Evolutionary conservation across 176 grass and related monocot species (phyloP).

Genomic region (Chrysopogon serrulatus): DNA sequence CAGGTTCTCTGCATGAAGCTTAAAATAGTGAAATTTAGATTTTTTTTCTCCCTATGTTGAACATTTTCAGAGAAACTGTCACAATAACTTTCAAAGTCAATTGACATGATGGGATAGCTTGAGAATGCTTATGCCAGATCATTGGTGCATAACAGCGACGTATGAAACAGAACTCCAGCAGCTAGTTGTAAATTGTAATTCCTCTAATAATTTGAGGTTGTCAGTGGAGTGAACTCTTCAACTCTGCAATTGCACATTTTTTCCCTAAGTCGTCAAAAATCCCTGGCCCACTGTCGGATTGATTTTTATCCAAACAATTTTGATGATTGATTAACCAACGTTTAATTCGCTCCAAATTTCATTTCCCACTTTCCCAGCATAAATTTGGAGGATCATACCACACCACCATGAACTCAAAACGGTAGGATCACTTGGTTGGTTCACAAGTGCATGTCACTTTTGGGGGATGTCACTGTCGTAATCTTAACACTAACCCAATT

Average conservation of each 20-base stretch:
- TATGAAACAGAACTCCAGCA: background rate
- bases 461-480: background rate
- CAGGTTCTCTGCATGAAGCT: background rate
- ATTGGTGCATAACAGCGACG: background rate
- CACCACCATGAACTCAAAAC: background rate
- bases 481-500: background rate
- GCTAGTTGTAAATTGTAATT: background rate
- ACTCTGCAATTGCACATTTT: background rate
- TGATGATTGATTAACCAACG: background rate
- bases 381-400: background rate
- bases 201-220: background rate
- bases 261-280: background rate
- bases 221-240: background rate
- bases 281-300: background rate
- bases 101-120: background rate
- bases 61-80: background rate
- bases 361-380: background rate
- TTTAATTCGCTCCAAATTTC: background rate
- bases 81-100: background rate
- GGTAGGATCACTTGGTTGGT: background rate
- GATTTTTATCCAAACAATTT: background rate
- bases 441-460: background rate
- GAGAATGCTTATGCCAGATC: background rate
- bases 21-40: too few relatives aligned
- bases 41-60: background rate